phyloP scores from a whole-genome alignment of 1,284 basidiomycete species.

The Puccinia triticina region DNA sequence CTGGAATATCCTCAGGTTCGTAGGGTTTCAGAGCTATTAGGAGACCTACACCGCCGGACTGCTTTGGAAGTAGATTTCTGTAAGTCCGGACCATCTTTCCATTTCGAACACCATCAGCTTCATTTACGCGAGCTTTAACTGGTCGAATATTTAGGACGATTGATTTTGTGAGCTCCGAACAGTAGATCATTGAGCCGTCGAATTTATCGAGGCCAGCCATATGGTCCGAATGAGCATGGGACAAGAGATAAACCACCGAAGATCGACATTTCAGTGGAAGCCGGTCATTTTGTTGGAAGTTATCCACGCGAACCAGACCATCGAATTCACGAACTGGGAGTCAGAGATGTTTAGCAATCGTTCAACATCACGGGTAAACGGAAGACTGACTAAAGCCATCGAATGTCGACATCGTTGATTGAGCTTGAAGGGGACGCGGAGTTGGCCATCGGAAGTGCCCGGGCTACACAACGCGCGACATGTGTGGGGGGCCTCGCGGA shows the following conservation, averaged over 20 bases:
- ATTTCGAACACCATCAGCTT: slow-evolving; percentile 51
- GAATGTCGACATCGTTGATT: slow-evolving; percentile 41
- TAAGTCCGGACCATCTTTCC: slow-evolving; percentile 41
- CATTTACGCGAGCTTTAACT: slow-evolving; percentile 53
- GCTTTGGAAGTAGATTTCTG: neutral
- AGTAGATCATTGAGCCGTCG: slow-evolving; percentile 55
- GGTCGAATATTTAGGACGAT: slow-evolving; percentile 56
- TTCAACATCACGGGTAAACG: too few relatives aligned
- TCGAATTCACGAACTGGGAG: slow-evolving; percentile 38
- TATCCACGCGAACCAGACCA: slow-evolving; percentile 32
- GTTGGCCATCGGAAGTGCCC: too few relatives aligned
- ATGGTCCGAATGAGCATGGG: slow-evolving; percentile 59
- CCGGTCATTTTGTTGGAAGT: slow-evolving; percentile 24
- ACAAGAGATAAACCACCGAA: slow-evolving; percentile 56
- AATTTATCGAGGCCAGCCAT: slow-evolving; percentile 56
- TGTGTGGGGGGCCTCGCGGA: too few relatives aligned
- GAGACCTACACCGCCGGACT: neutral
- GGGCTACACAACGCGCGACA: too few relatives aligned
- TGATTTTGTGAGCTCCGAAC: slow-evolving; percentile 55
- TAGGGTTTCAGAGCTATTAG: slow-evolving; percentile 50
- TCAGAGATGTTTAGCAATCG: neutral
- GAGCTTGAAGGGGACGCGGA: neutral
- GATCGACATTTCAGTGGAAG: slow-evolving; percentile 5
- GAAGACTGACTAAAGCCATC: slow-evolving; percentile 39
- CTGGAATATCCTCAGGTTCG: slow-evolving; percentile 55